Evolutionary conservation across 2,329 filamentous ascomycete genomes (phyloP).

Genomic region (Paecilomyces niveus): DNA sequence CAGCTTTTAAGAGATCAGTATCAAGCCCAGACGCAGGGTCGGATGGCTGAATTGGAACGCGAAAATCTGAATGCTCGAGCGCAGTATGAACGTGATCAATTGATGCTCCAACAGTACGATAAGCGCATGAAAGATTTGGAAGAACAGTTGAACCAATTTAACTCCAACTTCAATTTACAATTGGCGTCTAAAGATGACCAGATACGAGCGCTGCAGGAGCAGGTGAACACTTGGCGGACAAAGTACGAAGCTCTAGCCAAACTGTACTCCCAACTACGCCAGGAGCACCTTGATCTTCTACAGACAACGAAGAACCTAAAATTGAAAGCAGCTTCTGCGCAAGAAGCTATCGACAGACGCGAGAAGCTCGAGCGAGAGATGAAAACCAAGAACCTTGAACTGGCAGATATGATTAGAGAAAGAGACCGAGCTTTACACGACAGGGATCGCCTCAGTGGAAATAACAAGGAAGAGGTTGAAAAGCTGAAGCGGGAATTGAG

Average conservation of each 20-base stretch:
- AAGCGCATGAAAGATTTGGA: constrained; percentile 89
- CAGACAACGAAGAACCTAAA: constrained; percentile 96
- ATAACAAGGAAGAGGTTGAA: constrained; percentile 87
- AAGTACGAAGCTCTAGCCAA: constrained; percentile 97
- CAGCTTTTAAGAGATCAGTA: constrained; percentile 82
- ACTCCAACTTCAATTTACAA: constrained; percentile 77
- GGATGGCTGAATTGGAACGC: constrained; percentile 88
- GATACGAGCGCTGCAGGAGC: constrained; percentile 85
- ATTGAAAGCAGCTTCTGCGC: constrained; percentile 90
- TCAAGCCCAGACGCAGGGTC: constrained; percentile 88
- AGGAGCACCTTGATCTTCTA: constrained; percentile 88
- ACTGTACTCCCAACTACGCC: constrained; percentile 89
- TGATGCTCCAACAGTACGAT: constrained; percentile 96
- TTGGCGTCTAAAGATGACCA: constrained; percentile 88
- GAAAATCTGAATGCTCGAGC: constrained; percentile 91
- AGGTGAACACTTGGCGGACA: constrained; percentile 93
- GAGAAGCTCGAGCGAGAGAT: constrained; percentile 96
- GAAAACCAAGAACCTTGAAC: constrained; percentile 98
- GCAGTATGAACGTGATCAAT: constrained; percentile 93
- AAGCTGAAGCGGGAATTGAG: constrained; percentile 90
- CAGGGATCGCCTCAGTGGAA: constrained; percentile 77
- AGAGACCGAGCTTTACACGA: constrained; percentile 89
- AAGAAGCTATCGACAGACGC: constrained; percentile 89
- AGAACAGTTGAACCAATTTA: constrained; percentile 74
- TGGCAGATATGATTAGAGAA: constrained; percentile 98